Percentiles rank a stretch among this genome's conserved stretches.
Evolutionary conservation across 768 basidiomycete genomes (phyloP).

Genomic region (Lepiota venenata): DNA sequence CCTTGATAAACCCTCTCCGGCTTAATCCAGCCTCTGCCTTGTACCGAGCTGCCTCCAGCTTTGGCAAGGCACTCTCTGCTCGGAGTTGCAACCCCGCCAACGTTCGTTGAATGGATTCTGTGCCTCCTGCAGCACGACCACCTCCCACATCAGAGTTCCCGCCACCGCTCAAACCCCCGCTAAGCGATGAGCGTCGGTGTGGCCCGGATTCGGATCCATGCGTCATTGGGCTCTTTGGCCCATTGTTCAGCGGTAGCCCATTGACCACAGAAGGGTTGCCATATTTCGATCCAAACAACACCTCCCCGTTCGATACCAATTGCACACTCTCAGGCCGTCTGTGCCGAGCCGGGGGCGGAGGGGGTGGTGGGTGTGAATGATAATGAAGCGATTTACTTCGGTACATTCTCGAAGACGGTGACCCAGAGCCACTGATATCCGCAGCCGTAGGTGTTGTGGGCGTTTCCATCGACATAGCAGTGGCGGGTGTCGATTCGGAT

Average conservation of each 20-base stretch:
- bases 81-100: constrained; percentile 35
- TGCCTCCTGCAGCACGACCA: background rate
- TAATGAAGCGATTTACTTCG: constrained; percentile 58
- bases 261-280: background rate
- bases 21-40: constrained; percentile 72
- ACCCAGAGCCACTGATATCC: constrained; percentile 9
- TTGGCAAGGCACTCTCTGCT: constrained; percentile 35
- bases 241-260: background rate
- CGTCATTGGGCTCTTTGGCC: background rate
- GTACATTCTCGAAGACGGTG: constrained; percentile 36
- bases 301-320: constrained; percentile 27
- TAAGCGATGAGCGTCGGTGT: constrained; percentile 22
- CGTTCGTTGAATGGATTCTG: constrained; percentile 35
- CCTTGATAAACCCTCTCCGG: constrained; percentile 50
- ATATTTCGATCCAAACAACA: background rate
- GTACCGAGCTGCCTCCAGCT: constrained; percentile 59
- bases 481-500: constrained; percentile 2
- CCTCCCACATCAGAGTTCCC: background rate
- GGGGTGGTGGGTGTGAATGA: constrained; percentile 3
- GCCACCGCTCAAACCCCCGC: constrained; percentile 12
- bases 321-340: constrained; percentile 67
- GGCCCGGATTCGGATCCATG: background rate
- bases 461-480: constrained; percentile 11
- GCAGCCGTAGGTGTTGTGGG: constrained; percentile 15
- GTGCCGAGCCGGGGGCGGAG: constrained; percentile 42